Base-by-base conservation (phyloP, 305 asterid species). In the Fraxinus albicans region DNA sequence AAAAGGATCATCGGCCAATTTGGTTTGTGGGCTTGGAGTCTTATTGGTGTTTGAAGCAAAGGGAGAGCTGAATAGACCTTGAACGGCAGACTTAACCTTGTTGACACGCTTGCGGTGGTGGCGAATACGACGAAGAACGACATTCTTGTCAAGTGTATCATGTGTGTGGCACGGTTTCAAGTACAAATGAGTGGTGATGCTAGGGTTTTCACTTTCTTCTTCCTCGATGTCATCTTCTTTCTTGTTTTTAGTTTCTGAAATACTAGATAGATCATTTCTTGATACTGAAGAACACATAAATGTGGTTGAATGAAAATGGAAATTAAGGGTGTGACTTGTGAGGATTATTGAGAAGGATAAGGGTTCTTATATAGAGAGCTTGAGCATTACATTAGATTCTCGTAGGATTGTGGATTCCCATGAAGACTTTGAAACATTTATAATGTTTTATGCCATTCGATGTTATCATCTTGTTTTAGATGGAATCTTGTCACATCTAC, bases 1-100 rank as follows among this genome's bases (percentile, higher is more conserved):
- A 87, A 89, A 92, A 86, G 96, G 88, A 82, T 92, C 93, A 74
- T 92, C 96, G 4, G 78, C 90, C 94, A 93, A 92, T 85, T 82
- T 90, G 19, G 86, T 80, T 58, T 29, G 90, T 23, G 77, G 69
- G 44, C 35, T 80, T 13, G 77, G 6, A 27, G 36, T 77, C 15
- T 70, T 77, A 13, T 27, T 69, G 27, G 42, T 27, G 53, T 17
- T 79, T 35, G 89, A 33, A 72, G 88, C 70, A 25, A 78, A 83
- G 1, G 91, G 84, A 27, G 84, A 86, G 84, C 81, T 76, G 13
- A 93, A 21, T 47, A 93, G 86, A 25, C 89, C 83, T 73, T 79
- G 84, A 13, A 86, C 79, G 34, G 89, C 89, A 65, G 91, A 83
- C 65, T 89, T 91, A 17, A 88, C 81, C 79, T 76, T 90, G 86